Evolutionary conservation across 2,329 filamentous ascomycete genomes (phyloP).

Genomic region (Fusarium fujikuroi): DNA sequence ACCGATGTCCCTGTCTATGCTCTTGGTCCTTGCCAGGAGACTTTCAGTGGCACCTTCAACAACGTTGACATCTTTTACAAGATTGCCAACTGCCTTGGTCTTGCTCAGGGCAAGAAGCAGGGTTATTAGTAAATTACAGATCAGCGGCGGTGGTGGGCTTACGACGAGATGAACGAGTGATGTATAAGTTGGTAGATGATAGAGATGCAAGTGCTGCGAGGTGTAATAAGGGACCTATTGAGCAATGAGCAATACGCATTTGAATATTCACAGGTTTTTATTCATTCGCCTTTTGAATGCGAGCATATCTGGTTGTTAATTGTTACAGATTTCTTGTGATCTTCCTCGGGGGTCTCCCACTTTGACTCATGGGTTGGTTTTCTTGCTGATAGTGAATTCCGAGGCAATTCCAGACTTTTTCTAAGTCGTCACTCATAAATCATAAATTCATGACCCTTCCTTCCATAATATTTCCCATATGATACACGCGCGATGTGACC

Average conservation of each 20-base stretch:
- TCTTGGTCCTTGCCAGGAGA: constrained; percentile 80
- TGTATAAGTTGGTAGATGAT: constrained; percentile 24
- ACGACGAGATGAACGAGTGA: constrained; percentile 35
- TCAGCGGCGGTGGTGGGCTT: constrained; percentile 19
- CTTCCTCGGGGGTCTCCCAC: neutral
- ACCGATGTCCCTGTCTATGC: constrained; percentile 84
- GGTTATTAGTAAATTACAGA: constrained; percentile 35
- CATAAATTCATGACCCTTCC: neutral
- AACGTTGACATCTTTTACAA: constrained; percentile 81
- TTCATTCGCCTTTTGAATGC: neutral
- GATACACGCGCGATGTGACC: neutral
- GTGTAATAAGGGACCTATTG: constrained; percentile 14
- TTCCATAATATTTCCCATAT: neutral
- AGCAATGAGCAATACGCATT: neutral
- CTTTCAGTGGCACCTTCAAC: constrained; percentile 77
- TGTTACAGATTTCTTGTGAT: neutral
- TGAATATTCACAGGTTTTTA: neutral
- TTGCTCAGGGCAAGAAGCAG: constrained; percentile 49
- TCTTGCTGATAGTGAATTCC: neutral
- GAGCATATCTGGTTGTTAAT: constrained; percentile 2
- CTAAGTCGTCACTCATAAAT: constrained; percentile 4
- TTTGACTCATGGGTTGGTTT: neutral
- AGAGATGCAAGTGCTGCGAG: constrained; percentile 33
- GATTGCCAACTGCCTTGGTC: constrained; percentile 74
- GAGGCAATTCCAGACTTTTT: constrained; percentile 1